Conservation (phyloP, 2,329 filamentous ascomycete species). For the Gaeumannomyces sp. region DNA sequence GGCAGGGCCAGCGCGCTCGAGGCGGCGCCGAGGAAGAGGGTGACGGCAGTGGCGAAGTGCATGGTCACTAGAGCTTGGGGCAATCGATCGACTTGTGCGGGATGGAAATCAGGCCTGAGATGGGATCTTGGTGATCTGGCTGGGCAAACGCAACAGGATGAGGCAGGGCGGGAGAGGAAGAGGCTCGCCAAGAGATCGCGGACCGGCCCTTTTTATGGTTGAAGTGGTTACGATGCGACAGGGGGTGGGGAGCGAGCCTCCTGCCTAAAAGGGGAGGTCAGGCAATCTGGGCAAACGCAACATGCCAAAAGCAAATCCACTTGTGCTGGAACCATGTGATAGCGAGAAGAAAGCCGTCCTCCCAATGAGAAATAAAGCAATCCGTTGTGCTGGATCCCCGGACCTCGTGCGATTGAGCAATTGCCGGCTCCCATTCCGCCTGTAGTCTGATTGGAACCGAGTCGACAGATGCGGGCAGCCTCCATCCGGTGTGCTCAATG, state of each 20-base stretch:
- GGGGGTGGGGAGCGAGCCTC: not conserved
- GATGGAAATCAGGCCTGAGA: too few species aligned
- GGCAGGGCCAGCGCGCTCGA: not conserved
- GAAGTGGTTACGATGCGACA: not conserved
- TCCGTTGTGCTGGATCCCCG: not conserved
- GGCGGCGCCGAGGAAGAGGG: slow-evolving; percentile 3
- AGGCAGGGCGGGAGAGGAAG: too few species aligned
- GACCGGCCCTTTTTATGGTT: not conserved
- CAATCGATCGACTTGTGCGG: not conserved
- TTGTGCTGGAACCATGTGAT: not conserved
- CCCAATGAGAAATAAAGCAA: not conserved
- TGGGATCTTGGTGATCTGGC: not conserved
- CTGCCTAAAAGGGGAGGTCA: not conserved
- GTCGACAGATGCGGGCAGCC: too few species aligned
- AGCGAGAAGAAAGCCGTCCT: not conserved
- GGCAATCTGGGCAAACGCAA: not conserved
- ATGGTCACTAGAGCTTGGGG: not conserved
- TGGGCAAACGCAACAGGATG: not conserved
- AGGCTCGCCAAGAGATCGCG: not conserved
- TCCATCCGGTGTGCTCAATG: too few species aligned
- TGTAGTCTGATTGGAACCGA: too few species aligned
- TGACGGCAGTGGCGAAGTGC: not conserved
- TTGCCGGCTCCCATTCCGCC: too few species aligned
- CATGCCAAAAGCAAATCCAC: not conserved
- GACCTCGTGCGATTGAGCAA: too few species aligned